phyloP scores from a whole-genome alignment of 495 filamentous ascomycete genomes.

The Aspergillus bridgeri region DNA sequence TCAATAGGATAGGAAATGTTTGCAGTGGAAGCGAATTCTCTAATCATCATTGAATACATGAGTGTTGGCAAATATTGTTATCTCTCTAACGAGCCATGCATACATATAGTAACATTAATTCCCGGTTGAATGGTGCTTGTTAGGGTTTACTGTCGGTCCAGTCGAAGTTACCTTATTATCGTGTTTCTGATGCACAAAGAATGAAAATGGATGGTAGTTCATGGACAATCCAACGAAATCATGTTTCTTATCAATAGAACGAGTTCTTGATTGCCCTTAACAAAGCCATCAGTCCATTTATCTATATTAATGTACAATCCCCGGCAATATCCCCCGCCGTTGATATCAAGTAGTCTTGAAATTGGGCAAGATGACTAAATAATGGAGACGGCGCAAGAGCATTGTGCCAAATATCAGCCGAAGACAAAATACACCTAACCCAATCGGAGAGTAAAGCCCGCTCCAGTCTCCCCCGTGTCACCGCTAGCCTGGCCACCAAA shows the following conservation, averaged over 20 bases:
- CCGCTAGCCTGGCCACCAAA: constrained; percentile 67
- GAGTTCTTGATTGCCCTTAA: not conserved
- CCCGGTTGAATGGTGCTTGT: not conserved
- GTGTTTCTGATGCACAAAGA: no score
- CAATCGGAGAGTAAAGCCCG: constrained; percentile 77
- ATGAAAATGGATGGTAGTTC: no score
- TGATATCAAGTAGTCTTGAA: not conserved
- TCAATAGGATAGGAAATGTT: not conserved
- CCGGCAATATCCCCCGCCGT: not conserved
- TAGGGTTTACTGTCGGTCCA: not conserved
- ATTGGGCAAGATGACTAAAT: not conserved
- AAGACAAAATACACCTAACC: constrained; percentile 29
- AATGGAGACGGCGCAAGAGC: not conserved
- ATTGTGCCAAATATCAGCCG: no score
- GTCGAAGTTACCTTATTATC: not conserved
- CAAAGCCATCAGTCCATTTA: not conserved
- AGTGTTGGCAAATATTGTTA: not conserved
- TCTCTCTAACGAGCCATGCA: not conserved
- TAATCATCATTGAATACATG: not conserved
- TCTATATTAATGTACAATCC: not conserved
- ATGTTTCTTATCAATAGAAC: no score
- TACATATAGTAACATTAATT: not conserved
- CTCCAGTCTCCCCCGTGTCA: constrained; percentile 71
- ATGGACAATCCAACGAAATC: no score
- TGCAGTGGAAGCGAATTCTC: not conserved